Evolutionary conservation across 2,329 filamentous ascomycete genomes (phyloP), one percentile per base, ranked within the genome.

Genomic region (Ilyonectria destructans): DNA sequence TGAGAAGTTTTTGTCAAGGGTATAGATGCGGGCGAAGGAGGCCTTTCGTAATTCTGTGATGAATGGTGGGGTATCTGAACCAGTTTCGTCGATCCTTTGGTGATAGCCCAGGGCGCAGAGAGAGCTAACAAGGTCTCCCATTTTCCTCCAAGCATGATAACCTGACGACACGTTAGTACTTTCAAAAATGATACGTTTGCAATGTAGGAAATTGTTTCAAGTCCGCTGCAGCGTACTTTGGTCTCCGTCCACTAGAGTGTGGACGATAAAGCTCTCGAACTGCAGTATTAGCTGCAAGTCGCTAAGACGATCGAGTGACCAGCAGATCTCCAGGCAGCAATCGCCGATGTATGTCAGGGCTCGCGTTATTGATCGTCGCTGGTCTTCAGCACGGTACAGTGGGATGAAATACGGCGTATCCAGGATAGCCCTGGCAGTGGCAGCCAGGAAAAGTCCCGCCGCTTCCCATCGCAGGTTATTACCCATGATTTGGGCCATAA

Each of bases 31-130:
- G 7, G 81, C 81, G 66, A 86, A 85, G 9, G 80, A 80, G 6
- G 77, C 75, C 60, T 79, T 79, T 29, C 84, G 77, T 65, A 85
- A 78, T 55, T 84, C 77, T 0, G 71, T 75, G 3, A 86, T 74
- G 19, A 84, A 85, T 6, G 74, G 73, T 1, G 83, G 82, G 2
- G 62, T 61, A 12, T 51, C 33, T 26, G 46, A 48, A 7, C 49
- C 26, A 12, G 40, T 52, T 19, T 56, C 67, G 17, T 62, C 62
- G 15, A 76, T 77, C 19, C 81, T 79, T 58, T 85, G 80, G 65
- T 87, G 85, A 21, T 85, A 81, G 9, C 85, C 85, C 6, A 85
- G 78, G 6, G 85, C 84, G 67, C 82, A 85, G 1, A 86, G 73
- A 1, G 84, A 84, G 45, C 81, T 81, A 6, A 82, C 80, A 7